Base-by-base conservation (phyloP, 2,329 filamentous ascomycete genomes). In the Exophiala bonariae region DNA sequence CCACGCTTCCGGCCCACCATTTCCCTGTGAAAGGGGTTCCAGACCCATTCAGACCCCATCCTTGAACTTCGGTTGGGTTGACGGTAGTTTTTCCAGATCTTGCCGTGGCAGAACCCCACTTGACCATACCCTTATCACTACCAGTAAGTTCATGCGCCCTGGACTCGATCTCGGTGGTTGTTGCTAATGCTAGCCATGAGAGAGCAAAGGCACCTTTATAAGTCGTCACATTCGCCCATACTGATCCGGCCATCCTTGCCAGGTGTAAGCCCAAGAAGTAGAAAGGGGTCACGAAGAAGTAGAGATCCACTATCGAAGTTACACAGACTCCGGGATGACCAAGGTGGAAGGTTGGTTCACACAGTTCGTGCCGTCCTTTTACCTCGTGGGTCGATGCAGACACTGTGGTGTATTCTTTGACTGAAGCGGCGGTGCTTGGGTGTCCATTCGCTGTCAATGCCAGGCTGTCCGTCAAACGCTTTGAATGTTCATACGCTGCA, bases 241-340 rank as follows among this genome's bases (percentile, higher is more conserved):
- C 87, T 2, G 88, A 95, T 39, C 93, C 93, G 19, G 90, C 64
- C 73, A 80, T 83, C 55, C 92, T 87, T 11, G 82, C 82, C 13
- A 95, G 49, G 39, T 54, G 55, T 32, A 58, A 55, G 4, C 44
- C 49, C 1, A 59, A 49, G 2, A 48, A 34, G 18, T 59, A 58
- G 18, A 31, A 47, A 18, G 58, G 35, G 14, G 50, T 47, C 11
- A 59, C 13, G 37, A 59, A 55, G 55, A 53, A 76, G 41, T 81
- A 78, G 6, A 96, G 77, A 1, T 87, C 84, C 54, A 96, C 80
- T 55, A 99, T 86, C 1, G 83, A 80, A 2, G 91, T 96, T 43
- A 81, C 85, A 55, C 91, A 87, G 52, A 99, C 80, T 53, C 93
- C 93, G 0, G 93, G 93, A 64, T 99, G 93, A 0, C 83, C 77